Evolutionary conservation across 352 stramenopile species (phyloP).

Genomic region (Bremia lactucae): DNA sequence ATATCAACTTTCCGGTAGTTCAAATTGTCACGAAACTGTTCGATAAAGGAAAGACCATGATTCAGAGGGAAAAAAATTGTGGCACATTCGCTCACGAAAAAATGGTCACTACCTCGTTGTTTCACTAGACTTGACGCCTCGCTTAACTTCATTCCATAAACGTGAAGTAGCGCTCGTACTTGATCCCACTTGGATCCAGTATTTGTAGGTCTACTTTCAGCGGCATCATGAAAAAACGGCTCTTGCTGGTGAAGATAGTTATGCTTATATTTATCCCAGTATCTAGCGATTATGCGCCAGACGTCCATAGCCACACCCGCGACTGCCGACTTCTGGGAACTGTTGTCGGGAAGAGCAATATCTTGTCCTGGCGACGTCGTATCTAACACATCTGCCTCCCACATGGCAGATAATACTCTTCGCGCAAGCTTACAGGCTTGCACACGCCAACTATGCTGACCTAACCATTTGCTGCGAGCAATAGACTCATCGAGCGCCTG

Average conservation of each 20-base stretch:
- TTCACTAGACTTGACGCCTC: conserved; percentile 26
- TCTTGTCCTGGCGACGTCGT: conserved; percentile 9
- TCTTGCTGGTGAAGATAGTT: conserved; percentile 59
- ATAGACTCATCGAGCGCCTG: conserved; percentile 72
- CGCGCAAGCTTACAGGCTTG: conserved; percentile 42
- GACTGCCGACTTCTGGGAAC: conserved; percentile 22
- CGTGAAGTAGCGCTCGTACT: conserved; percentile 26
- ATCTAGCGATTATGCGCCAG: conserved; percentile 45
- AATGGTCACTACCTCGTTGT: conserved; percentile 2
- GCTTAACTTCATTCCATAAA: conserved; percentile 42
- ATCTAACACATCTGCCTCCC: conserved; percentile 33
- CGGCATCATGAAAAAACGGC: conserved; percentile 36
- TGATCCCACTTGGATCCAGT: conserved; percentile 24
- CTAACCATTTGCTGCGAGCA: conserved; percentile 20
- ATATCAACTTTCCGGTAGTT: conserved; percentile 17
- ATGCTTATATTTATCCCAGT: conserved; percentile 52
- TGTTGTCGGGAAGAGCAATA: conserved; percentile 31
- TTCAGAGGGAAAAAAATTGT: conserved; percentile 17
- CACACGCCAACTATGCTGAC: conserved; percentile 28
- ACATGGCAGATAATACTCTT: conserved; percentile 40
- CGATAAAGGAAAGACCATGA: conserved; percentile 14
- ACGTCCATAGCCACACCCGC: conserved; percentile 39
- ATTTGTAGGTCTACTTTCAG: neutral
- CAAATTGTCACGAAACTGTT: conserved; percentile 26
- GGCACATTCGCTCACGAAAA: conserved; percentile 3